Evolutionary conservation across 2,329 filamentous ascomycete genomes (phyloP).

Genomic region (Hawksworthiomyces lignivorus): DNA sequence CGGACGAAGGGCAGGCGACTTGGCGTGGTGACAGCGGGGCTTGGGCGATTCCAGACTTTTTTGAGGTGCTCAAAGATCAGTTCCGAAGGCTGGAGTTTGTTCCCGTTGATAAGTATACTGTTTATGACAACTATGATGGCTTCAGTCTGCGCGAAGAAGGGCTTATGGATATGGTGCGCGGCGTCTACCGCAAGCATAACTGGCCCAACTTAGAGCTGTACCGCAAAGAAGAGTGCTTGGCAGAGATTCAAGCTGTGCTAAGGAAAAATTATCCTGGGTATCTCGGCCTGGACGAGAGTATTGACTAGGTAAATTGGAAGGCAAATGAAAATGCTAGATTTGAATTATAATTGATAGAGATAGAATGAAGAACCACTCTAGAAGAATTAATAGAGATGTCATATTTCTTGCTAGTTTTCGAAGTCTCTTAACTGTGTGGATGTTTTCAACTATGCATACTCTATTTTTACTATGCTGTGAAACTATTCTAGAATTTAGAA

Average conservation of each 20-base stretch:
- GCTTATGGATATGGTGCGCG: constrained; percentile 15
- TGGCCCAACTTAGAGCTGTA: constrained; percentile 24
- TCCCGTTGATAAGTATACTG: constrained; percentile 12
- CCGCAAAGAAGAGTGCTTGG: constrained; percentile 21
- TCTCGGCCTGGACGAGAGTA: no score
- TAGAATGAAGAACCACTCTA: no score
- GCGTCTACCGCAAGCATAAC: constrained; percentile 24
- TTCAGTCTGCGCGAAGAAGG: no score
- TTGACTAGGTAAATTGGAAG: no score
- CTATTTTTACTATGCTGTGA: background rate
- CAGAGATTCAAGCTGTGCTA: background rate
- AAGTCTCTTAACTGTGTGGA: no score
- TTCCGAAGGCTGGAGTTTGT: constrained; percentile 17
- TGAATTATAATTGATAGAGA: no score
- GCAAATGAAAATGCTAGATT: no score
- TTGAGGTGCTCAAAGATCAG: constrained; percentile 20
- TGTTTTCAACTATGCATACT: background rate
- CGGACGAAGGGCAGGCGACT: constrained; percentile 17
- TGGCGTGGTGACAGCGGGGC: constrained; percentile 19
- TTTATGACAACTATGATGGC: constrained; percentile 18
- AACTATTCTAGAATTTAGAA: no score
- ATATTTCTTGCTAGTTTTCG: no score
- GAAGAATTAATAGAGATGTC: no score
- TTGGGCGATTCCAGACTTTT: constrained; percentile 21
- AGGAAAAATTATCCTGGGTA: background rate